These are phyloP conservation scores for Brassica juncea DNA, from an alignment of 345 rosid genomes.

Conservation along the genomic window DNA sequence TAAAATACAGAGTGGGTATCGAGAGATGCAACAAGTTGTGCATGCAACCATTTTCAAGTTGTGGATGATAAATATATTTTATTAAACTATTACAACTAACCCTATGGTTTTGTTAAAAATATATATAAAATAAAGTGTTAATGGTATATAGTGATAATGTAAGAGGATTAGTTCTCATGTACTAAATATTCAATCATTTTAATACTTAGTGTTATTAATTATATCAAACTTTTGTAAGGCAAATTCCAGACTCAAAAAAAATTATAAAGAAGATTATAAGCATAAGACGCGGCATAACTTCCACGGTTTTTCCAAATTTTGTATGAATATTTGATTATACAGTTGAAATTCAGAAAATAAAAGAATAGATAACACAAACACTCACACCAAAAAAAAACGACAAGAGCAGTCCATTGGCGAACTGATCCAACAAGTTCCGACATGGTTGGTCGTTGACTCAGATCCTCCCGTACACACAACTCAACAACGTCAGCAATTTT, in stretches of 20 bases:
- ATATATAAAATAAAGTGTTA: background rate
- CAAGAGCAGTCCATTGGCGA: constrained; percentile 61
- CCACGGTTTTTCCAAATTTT: background rate
- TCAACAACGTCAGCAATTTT: constrained; percentile 84
- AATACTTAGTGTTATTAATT: background rate
- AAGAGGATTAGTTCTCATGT: background rate
- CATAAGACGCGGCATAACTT: too few relatives aligned
- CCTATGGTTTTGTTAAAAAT: background rate
- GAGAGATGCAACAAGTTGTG: constrained; percentile 2
- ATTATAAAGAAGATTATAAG: too few relatives aligned
- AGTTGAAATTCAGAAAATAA: constrained; percentile 4
- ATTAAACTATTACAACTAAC: background rate
- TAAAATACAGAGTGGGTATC: background rate
- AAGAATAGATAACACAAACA: background rate
- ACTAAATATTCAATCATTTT: background rate
- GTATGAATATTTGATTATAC: background rate
- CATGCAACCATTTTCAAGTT: background rate
- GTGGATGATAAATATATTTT: background rate
- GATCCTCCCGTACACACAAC: constrained; percentile 64
- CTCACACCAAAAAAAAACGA: constrained; percentile 22
- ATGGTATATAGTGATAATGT: background rate
- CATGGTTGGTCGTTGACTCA: constrained; percentile 67
- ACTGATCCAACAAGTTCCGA: constrained; percentile 67
- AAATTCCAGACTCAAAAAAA: background rate
- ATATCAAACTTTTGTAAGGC: background rate